A percentile compares a stretch with the other conserved stretches of the same genome.
These are phyloP conservation scores for Pythium folliculosum DNA, from an alignment of 352 stramenopile species.

Conservation along the genomic window DNA sequence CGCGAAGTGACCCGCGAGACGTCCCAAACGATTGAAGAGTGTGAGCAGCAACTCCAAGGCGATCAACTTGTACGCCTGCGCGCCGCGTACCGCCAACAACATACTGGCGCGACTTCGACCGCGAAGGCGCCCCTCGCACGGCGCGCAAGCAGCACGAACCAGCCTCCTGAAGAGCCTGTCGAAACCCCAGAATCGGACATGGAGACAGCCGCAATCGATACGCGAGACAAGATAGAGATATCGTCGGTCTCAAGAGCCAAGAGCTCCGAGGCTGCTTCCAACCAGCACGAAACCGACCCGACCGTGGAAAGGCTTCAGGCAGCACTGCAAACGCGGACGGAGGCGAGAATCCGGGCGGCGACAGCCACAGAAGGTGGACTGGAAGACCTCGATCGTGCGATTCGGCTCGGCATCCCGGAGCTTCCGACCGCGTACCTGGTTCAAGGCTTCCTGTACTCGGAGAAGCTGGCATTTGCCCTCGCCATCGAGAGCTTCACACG, in stretches of 20 bases:
- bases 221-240: too few species aligned
- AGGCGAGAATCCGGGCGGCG: constrained; percentile 1
- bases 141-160: background rate
- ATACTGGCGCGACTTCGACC: too few species aligned
- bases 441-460: constrained; percentile 43
- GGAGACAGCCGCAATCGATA: too few species aligned
- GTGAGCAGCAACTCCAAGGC: constrained; percentile 11
- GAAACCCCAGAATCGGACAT: too few species aligned
- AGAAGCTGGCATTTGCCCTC: constrained; percentile 30
- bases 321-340: background rate
- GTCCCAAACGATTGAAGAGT: constrained; percentile 11
- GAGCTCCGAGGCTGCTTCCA: background rate
- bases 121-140: background rate
- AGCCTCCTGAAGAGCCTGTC: too few species aligned
- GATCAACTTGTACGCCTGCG: background rate
- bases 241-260: background rate
- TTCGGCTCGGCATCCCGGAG: constrained; percentile 24
- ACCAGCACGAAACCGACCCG: background rate
- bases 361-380: constrained; percentile 22
- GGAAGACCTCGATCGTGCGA: constrained; percentile 38
- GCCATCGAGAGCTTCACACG: constrained; percentile 49
- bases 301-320: background rate
- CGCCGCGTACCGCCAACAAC: background rate
- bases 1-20: constrained; percentile 27
- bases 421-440: constrained; percentile 40